Conservation (phyloP, 2,329 filamentous ascomycete genomes). For the Botryotinia convoluta region DNA sequence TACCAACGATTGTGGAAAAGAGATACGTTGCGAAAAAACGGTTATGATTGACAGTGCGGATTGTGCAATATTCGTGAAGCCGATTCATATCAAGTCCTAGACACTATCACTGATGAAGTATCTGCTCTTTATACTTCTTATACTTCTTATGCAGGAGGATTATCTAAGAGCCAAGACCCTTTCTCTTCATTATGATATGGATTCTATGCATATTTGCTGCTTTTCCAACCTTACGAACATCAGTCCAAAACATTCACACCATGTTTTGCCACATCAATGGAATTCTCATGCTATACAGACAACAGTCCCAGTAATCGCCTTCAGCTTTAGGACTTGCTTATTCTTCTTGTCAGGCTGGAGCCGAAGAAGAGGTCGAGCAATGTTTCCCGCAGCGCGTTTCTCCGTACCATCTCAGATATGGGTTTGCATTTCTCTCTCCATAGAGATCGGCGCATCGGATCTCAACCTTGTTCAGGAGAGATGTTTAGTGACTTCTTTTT, state of each 20-base stretch:
- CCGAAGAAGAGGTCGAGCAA: not conserved
- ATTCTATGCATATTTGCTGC: not conserved
- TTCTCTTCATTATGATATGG: not conserved
- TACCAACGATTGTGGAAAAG: not conserved
- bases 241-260: not conserved
- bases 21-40: not conserved
- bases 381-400: not conserved
- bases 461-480: not conserved
- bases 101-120: not conserved
- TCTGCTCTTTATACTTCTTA: not conserved
- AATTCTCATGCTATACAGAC: not conserved
- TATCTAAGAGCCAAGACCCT: not conserved
- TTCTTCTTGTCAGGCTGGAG: too few relatives aligned
- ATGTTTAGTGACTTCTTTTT: not conserved
- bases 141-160: not conserved
- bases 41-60: not conserved
- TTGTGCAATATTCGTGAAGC: not conserved
- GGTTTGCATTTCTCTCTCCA: not conserved
- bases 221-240: not conserved
- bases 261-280: not conserved
- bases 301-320: not conserved
- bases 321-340: not conserved
- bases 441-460: not conserved
- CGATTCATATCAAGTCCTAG: not conserved
- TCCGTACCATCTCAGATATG: not conserved